phyloP scores from a whole-genome alignment of 2,329 filamentous ascomycete genomes.

The Alternaria triticimaculans region DNA sequence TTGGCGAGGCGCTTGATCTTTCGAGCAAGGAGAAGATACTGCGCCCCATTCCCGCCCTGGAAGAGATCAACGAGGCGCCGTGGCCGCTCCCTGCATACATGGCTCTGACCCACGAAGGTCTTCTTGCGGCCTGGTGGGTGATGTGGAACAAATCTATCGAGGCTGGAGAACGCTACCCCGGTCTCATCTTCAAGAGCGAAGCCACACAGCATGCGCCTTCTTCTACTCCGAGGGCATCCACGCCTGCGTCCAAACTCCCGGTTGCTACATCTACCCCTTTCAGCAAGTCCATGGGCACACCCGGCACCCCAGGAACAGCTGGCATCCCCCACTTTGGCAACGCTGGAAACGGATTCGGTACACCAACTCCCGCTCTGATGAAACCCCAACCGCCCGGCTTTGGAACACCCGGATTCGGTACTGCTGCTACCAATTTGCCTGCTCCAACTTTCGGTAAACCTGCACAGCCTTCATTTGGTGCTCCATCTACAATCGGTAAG shows the following conservation, averaged over 20 bases:
- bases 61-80: slow-evolving; percentile 78
- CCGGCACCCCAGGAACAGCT: slow-evolving; percentile 36
- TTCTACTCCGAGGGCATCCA: slow-evolving; percentile 16
- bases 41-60: slow-evolving; percentile 77
- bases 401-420: slow-evolving; percentile 23
- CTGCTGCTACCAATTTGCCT: slow-evolving; percentile 24
- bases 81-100: slow-evolving; percentile 83
- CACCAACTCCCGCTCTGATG: slow-evolving; percentile 15
- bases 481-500: slow-evolving; percentile 18
- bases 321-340: slow-evolving; percentile 15
- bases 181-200: slow-evolving; percentile 61
- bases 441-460: slow-evolving; percentile 21
- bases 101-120: slow-evolving; percentile 86
- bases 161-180: slow-evolving; percentile 74
- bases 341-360: slow-evolving; percentile 7
- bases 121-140: slow-evolving; percentile 88
- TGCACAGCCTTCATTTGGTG: slow-evolving; percentile 29
- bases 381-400: slow-evolving; percentile 30
- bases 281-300: slow-evolving; percentile 18
- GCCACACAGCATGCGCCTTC: slow-evolving; percentile 34
- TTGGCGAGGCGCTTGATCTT: slow-evolving; percentile 84
- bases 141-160: slow-evolving; percentile 88
- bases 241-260: slow-evolving; percentile 15
- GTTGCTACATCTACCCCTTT: slow-evolving; percentile 18
- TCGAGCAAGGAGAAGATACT: slow-evolving; percentile 79